Percentiles rank a stretch among this genome's conserved stretches.
phyloP scores from a whole-genome alignment of 176 grass and related monocot species.

The Carex littledalei region DNA sequence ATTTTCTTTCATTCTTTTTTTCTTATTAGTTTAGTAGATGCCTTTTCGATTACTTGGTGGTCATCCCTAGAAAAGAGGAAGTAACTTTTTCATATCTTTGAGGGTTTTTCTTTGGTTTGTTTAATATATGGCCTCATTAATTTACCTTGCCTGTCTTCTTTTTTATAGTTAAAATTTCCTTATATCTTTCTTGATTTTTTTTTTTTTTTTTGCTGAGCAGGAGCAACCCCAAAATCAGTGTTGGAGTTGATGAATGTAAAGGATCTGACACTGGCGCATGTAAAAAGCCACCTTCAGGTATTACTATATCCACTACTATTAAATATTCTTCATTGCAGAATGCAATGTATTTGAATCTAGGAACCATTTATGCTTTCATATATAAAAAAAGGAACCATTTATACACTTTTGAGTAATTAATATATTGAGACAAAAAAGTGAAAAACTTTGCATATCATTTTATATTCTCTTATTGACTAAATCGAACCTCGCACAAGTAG shows the following conservation, averaged over 20 bases:
- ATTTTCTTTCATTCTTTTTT: not conserved
- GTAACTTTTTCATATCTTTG: not conserved
- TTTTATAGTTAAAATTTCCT: not conserved
- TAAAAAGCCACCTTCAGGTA: conserved; percentile 97
- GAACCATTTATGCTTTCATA: not conserved
- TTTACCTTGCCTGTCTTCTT: not conserved
- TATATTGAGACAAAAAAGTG: not conserved
- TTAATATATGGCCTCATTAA: not conserved
- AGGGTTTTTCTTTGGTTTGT: not conserved
- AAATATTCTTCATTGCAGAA: not conserved
- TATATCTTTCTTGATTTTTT: not conserved
- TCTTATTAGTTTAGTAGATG: not conserved
- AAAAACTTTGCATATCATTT: conserved; percentile 15
- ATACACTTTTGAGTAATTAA: conserved; percentile 3
- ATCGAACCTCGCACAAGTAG: not conserved
- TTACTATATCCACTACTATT: not conserved
- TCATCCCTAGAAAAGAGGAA: not conserved
- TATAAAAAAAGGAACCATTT: not conserved
- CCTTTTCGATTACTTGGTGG: not conserved
- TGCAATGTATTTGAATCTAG: not conserved
- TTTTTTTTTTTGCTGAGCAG: conserved; percentile 24
- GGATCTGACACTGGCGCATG: conserved; percentile 97
- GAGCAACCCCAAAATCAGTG: conserved; percentile 92
- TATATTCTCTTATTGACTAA: conserved; percentile 16
- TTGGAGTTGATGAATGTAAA: conserved; percentile 99